Percentiles rank a stretch among this genome's conserved stretches.
Conservation (phyloP, 176 grass and related monocot species). For the Oryza coarctata region DNA sequence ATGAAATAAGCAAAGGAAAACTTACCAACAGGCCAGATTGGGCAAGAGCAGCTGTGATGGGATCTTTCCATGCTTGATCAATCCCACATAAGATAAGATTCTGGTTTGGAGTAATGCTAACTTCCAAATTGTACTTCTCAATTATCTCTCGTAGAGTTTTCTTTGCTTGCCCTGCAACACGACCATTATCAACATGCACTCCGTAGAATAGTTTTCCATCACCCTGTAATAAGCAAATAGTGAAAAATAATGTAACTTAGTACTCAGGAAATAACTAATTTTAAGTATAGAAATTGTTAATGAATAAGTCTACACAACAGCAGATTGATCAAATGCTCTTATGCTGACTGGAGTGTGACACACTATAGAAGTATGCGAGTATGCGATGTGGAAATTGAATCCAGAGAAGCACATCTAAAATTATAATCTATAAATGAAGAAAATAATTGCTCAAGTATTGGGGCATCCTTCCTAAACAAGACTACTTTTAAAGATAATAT, state of each 20-base stretch:
- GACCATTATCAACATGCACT: conserved; percentile 93
- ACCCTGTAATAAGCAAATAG: conserved; percentile 49
- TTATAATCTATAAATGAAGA: not conserved
- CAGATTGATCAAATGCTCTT: not conserved
- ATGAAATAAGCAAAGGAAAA: conserved; percentile 6
- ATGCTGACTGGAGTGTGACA: not conserved
- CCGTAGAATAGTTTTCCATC: conserved; percentile 92
- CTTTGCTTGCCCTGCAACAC: conserved; percentile 75
- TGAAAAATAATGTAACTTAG: conserved; percentile 11
- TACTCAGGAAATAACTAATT: conserved; percentile 7
- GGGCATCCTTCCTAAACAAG: not conserved
- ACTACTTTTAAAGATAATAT: not conserved
- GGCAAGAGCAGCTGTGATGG: conserved; percentile 69
- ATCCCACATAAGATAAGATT: conserved; percentile 90
- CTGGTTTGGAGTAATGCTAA: conserved; percentile 89
- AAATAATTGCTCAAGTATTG: not conserved
- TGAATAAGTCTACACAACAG: not conserved
- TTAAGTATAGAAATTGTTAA: not conserved
- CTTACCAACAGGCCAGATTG: conserved; percentile 85
- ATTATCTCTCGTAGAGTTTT: conserved; percentile 90
- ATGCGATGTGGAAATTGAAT: not conserved
- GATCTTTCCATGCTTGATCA: conserved; percentile 66
- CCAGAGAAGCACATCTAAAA: not conserved
- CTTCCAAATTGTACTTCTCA: conserved; percentile 87
- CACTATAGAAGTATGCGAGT: not conserved